These are phyloP conservation scores for Nigrospora oryzae DNA, from an alignment of 2,329 filamentous ascomycete genomes.

Conservation along the genomic window DNA sequence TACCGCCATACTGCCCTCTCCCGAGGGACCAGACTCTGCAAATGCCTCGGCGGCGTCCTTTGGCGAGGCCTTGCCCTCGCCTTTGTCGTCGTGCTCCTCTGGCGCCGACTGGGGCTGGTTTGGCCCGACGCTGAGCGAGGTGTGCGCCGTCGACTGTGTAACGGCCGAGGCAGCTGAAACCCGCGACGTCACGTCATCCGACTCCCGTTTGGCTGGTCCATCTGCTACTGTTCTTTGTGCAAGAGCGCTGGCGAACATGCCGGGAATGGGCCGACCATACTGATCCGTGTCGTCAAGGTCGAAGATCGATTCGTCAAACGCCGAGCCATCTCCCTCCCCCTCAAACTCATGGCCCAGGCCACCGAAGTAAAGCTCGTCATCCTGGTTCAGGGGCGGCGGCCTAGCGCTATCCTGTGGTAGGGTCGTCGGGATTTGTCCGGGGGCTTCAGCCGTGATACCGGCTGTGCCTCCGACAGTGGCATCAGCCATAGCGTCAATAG, in stretches of 20 bases:
- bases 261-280: constrained; percentile 52
- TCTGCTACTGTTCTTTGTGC: constrained; percentile 29
- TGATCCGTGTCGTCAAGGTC: constrained; percentile 58
- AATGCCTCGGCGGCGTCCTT: constrained; percentile 10
- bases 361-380: constrained; percentile 64
- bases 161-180: constrained; percentile 33
- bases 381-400: constrained; percentile 15
- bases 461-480: not conserved
- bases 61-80: constrained; percentile 3
- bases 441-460: constrained; percentile 3
- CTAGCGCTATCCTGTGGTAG: not conserved
- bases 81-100: constrained; percentile 4
- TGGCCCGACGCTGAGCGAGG: constrained; percentile 33
- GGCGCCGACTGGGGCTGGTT: constrained; percentile 11
- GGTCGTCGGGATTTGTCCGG: constrained; percentile 8
- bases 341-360: constrained; percentile 46
- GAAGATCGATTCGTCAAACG: constrained; percentile 68
- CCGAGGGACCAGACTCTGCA: constrained; percentile 4
- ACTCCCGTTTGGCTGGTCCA: constrained; percentile 31
- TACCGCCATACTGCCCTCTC: constrained; percentile 37
- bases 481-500: constrained; percentile 3
- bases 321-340: constrained; percentile 41
- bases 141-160: constrained; percentile 43
- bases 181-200: constrained; percentile 36
- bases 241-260: constrained; percentile 46